Conservation (phyloP, 2,329 filamentous ascomycete species). For the Bretziella fagacearum region DNA sequence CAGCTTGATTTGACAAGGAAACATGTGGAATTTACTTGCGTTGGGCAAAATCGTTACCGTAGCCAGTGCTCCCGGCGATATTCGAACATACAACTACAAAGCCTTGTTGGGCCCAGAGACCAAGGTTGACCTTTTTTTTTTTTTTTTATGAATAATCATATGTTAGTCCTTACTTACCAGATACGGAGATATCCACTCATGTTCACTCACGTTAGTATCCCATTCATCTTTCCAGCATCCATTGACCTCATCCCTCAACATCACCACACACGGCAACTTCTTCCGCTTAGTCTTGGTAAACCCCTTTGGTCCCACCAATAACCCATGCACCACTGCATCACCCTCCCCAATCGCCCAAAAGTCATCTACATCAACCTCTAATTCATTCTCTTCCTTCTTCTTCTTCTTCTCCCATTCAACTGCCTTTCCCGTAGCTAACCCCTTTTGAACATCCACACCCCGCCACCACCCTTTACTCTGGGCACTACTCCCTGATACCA, state of each 20-base stretch:
- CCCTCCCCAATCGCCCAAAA: constrained; percentile 26
- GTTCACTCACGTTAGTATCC: constrained; percentile 25
- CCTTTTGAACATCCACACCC: constrained; percentile 2
- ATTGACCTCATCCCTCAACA: constrained; percentile 27
- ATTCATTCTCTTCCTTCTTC: constrained; percentile 18
- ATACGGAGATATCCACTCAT: not conserved
- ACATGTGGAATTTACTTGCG: constrained; percentile 16
- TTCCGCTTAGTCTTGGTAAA: constrained; percentile 23
- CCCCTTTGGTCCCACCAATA: constrained; percentile 24
- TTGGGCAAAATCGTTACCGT: constrained; percentile 27
- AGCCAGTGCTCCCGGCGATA: constrained; percentile 40
- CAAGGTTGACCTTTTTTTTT: constrained; percentile 31
- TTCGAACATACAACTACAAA: constrained; percentile 44
- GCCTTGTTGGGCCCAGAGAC: constrained; percentile 42
- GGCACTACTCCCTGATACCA: not conserved
- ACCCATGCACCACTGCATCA: constrained; percentile 24
- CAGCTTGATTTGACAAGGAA: not conserved
- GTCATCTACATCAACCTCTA: constrained; percentile 23
- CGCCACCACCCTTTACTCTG: not conserved
- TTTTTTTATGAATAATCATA: not conserved
- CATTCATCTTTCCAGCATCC: constrained; percentile 36
- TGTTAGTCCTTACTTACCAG: not conserved
- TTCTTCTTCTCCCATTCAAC: not conserved
- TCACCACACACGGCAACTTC: constrained; percentile 24
- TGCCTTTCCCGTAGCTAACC: not conserved